A percentile compares a stretch with the other conserved stretches of the same genome.
Conservation (phyloP, 352 stramenopile species). For the Halophytophthora polymorphica region DNA sequence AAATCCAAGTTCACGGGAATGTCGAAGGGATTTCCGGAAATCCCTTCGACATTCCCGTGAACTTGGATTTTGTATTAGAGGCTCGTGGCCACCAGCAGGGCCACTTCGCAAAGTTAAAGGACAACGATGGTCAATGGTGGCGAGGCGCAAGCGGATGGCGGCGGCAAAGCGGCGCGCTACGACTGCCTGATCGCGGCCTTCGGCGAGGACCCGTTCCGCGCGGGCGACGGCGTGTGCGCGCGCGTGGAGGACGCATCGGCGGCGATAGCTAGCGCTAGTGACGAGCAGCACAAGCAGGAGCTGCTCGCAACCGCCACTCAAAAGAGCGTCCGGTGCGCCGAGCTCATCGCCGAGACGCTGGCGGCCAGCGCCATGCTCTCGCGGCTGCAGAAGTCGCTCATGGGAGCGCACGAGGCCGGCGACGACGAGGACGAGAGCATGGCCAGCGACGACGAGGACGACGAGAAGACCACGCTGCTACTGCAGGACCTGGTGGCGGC, state of each 20-base stretch:
- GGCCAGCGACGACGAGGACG: conserved; percentile 35
- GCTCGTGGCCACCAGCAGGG: too few relatives aligned
- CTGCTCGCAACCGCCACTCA: conserved; percentile 38
- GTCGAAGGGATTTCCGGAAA: too few relatives aligned
- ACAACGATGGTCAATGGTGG: too few relatives aligned
- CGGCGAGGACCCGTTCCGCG: conserved; percentile 52
- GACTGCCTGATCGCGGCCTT: conserved; percentile 59
- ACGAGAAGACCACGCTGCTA: conserved; percentile 42
- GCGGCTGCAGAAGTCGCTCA: conserved; percentile 43
- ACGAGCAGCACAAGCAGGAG: conserved; percentile 29
- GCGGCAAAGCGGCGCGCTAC: conserved; percentile 33
- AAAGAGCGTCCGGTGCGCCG: conserved; percentile 67
- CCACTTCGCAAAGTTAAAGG: too few relatives aligned
- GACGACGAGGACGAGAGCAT: conserved; percentile 34
- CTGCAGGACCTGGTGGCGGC: conserved; percentile 59
- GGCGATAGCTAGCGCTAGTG: conserved; percentile 17
- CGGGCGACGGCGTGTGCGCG: conserved; percentile 22
- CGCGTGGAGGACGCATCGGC: conserved; percentile 36
- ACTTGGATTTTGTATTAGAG: too few relatives aligned
- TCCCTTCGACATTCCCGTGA: too few relatives aligned
- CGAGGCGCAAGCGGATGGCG: background rate
- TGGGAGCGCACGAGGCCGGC: conserved; percentile 17
- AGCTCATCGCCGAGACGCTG: conserved; percentile 76
- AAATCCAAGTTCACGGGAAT: too few relatives aligned
- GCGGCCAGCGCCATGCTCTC: conserved; percentile 42